Evolutionary conservation across 2,329 filamentous ascomycete genomes (phyloP).

Genomic region (Xylariaceae sp.): DNA sequence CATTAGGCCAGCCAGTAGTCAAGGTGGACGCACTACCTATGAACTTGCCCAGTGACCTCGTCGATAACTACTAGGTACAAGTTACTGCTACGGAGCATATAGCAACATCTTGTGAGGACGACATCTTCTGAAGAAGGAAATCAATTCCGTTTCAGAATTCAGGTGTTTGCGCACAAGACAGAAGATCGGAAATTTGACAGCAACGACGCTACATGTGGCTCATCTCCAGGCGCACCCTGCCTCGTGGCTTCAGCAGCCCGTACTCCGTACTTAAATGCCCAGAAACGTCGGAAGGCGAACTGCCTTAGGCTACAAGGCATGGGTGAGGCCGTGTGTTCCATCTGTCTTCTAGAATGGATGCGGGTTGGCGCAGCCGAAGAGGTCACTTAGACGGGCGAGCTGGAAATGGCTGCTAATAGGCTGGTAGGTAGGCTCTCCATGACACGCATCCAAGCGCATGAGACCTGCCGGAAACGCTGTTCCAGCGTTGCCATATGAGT

Average conservation of each 20-base stretch:
- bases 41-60: too few relatives aligned
- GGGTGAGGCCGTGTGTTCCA: constrained; percentile 14
- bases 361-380: constrained; percentile 7
- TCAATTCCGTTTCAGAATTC: not conserved
- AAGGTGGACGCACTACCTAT: too few relatives aligned
- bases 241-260: constrained; percentile 12
- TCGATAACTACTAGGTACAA: too few relatives aligned
- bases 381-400: not conserved
- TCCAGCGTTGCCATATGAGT: constrained; percentile 9
- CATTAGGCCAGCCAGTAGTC: too few relatives aligned
- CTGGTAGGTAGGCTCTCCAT: not conserved
- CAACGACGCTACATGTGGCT: constrained; percentile 14
- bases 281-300: constrained; percentile 17
- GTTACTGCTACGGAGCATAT: too few relatives aligned
- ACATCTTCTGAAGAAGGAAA: too few relatives aligned
- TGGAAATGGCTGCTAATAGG: not conserved
- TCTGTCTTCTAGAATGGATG: constrained; percentile 18
- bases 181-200: constrained; percentile 5
- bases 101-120: too few relatives aligned
- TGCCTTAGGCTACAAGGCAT: not conserved
- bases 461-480: constrained; percentile 15
- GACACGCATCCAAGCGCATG: constrained; percentile 15
- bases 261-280: not conserved
- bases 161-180: not conserved
- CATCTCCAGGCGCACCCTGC: constrained; percentile 6